These are phyloP conservation scores for Talaromyces funiculosus DNA, from an alignment of 2,329 filamentous ascomycete genomes.

Conservation along the genomic window DNA sequence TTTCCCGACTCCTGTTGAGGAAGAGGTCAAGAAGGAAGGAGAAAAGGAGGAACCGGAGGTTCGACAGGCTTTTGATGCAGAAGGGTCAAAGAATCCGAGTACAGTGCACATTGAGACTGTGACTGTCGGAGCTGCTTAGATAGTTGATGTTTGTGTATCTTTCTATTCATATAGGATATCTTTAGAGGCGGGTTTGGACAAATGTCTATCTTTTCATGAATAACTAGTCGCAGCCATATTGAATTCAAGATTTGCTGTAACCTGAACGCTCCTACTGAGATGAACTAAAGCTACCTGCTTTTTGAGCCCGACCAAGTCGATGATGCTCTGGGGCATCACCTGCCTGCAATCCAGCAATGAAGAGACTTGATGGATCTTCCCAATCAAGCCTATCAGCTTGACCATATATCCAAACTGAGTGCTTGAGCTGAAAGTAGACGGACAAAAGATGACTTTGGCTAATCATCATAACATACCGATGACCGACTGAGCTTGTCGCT, in stretches of 20 bases:
- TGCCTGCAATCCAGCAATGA: not conserved
- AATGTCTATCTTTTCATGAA: not conserved
- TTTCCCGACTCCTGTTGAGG: constrained; percentile 21
- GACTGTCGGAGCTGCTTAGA: not conserved
- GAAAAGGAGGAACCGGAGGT: not conserved
- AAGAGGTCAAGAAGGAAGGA: not conserved
- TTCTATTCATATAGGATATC: not conserved
- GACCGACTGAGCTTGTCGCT: not conserved
- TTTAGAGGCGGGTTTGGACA: not conserved
- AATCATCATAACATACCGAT: not conserved
- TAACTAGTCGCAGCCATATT: not conserved
- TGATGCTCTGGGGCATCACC: no score
- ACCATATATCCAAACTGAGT: not conserved
- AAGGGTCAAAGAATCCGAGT: not conserved
- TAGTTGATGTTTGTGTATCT: not conserved
- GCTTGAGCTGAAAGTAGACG: no score
- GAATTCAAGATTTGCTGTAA: not conserved
- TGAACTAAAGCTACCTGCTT: no score
- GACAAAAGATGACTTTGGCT: not conserved
- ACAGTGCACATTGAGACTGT: not conserved
- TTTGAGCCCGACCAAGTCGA: not conserved
- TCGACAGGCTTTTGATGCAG: not conserved
- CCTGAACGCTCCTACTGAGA: no score
- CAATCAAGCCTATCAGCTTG: not conserved
- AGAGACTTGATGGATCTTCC: not conserved